These are phyloP conservation scores for Fagopyrum tataricum DNA, from an alignment of 148 eudicot species.

Conservation along the genomic window DNA sequence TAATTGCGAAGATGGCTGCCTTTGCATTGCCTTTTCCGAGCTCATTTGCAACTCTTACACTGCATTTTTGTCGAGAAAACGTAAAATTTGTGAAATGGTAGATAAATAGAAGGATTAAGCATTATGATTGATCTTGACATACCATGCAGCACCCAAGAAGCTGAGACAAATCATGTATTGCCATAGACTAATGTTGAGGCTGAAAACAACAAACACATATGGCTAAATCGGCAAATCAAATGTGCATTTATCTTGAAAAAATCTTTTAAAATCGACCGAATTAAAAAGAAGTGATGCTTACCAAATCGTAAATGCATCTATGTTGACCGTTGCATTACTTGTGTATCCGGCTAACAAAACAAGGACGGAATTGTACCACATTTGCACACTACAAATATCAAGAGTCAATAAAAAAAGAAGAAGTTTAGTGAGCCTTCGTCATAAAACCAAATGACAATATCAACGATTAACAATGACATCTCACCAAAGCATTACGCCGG, in stretches of 20 bases:
- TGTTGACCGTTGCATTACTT: constrained; percentile 23
- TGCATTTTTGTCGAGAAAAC: constrained; percentile 17
- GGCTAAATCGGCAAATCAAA: too few relatives aligned
- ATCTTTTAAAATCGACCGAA: too few relatives aligned
- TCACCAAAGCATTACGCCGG: constrained; percentile 35
- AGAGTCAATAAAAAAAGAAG: too few relatives aligned
- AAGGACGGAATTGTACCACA: constrained; percentile 40
- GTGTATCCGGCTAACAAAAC: constrained; percentile 12
- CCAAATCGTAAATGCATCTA: background rate
- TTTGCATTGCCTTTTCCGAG: constrained; percentile 45
- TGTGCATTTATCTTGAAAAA: too few relatives aligned
- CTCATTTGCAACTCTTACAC: constrained; percentile 25
- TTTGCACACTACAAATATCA: constrained; percentile 34
- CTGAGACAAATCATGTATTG: background rate
- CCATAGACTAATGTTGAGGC: background rate
- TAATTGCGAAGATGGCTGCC: constrained; percentile 38
- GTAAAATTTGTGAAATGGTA: background rate
- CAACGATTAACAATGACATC: background rate
- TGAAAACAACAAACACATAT: background rate
- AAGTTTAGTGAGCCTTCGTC: too few relatives aligned
- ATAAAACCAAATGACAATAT: background rate
- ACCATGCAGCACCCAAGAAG: constrained; percentile 8
- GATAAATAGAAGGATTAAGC: background rate
- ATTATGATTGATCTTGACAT: constrained; percentile 9
- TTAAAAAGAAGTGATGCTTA: background rate